These are phyloP conservation scores for Glycine latifolia DNA, from an alignment of 306 rosid genomes.

Conservation along the genomic window DNA sequence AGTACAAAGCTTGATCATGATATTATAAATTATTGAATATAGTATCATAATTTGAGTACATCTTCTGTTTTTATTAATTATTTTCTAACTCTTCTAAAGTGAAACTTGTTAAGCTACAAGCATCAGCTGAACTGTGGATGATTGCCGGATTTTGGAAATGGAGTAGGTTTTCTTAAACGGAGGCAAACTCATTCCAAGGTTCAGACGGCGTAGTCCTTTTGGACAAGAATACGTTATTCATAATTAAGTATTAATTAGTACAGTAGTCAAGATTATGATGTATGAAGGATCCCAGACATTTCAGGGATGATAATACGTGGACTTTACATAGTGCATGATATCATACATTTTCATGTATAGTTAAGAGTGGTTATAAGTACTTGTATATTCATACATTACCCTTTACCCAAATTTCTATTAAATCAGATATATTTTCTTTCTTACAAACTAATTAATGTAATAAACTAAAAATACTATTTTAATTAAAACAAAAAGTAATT, in stretches of 20 bases:
- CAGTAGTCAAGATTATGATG: slow-evolving; percentile 9
- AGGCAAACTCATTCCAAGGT: not conserved
- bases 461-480: not conserved
- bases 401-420: too few species aligned
- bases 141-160: not conserved
- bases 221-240: not conserved
- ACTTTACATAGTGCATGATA: too few species aligned
- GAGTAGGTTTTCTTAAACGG: not conserved
- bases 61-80: not conserved
- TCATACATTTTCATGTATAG: not conserved
- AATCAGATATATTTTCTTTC: not conserved
- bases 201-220: not conserved
- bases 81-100: not conserved
- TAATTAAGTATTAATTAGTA: not conserved
- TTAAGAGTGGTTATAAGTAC: not conserved
- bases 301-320: not conserved
- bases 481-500: not conserved
- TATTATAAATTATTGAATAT: not conserved
- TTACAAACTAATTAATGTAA: not conserved
- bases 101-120: not conserved
- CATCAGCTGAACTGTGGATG: not conserved
- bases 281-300: not conserved
- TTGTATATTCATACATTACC: not conserved
- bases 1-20: too few species aligned
- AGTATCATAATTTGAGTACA: not conserved